Evolutionary conservation across 1,284 basidiomycete genomes (phyloP), one percentile per base, ranked within the genome.

Genomic region (Exobasidium rhododendri): DNA sequence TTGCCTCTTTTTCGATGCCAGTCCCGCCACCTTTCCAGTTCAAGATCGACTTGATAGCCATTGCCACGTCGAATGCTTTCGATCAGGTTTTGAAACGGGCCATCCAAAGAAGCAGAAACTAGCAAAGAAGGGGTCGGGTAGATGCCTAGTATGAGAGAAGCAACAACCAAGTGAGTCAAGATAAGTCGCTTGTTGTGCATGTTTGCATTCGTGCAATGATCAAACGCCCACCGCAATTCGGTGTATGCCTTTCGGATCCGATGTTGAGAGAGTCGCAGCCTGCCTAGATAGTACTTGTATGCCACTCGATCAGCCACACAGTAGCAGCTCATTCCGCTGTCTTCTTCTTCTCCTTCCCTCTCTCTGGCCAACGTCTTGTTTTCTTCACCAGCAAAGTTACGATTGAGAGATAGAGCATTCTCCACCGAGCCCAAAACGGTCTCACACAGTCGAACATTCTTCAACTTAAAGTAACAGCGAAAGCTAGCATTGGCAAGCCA

Each of bases 361-460:
- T 45, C n/a, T 20, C 31, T 17, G 26, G 24, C 29, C 6, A 31
- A 26, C 7, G 31, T 47, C 58, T 17, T 50, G 61, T 32, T 59
- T 59, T 44, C 40, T 6, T 13, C 62, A 50, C 13, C 3, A 6
- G 54, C 59, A 32, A 31, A 43, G n/a, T 63, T 20, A 46, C 59
- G 65, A 47, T 79, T 79, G 46, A 73, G 61, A n/a, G 71, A 69
- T 52, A 79, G 59, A 4, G 80, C 79, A 58, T 81, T 80, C 30
- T 79, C 69, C 20, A 80, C 80, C 50, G 80, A 81, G 26, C 79
- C 80, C 14, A 82, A 62, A n/a, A 82, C 80, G 0, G 82, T 82
- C 60, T 82, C 81, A 66, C 81, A 82, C 1, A 82, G 65, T 1
- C 81, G 74, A 31, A 82, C 77, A 58, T 82, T 82, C 59, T 80